Conservation (phyloP, 495 filamentous ascomycete genomes). For the Monascus purpureus region DNA sequence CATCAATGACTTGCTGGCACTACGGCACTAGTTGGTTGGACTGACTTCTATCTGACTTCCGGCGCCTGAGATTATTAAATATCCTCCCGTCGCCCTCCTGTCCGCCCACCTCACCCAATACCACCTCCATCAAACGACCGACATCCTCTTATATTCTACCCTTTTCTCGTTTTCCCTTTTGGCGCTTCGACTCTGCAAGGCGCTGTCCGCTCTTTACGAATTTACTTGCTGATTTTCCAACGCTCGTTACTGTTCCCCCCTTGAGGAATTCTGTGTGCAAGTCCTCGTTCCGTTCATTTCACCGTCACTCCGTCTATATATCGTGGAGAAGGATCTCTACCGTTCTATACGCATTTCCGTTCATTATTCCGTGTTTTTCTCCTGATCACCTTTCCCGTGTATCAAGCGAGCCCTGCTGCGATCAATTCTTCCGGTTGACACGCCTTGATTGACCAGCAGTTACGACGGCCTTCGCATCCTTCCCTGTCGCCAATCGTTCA, state of each 20-base stretch:
- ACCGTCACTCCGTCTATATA: too few relatives aligned
- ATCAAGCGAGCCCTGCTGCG: background rate
- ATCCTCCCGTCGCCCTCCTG: too few relatives aligned
- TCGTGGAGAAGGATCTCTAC: slow-evolving; percentile 2
- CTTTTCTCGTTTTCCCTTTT: slow-evolving; percentile 11
- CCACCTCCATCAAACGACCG: background rate
- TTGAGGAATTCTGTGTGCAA: too few relatives aligned
- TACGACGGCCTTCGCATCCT: too few relatives aligned
- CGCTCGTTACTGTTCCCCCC: slow-evolving; percentile 5
- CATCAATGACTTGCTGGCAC: slow-evolving; percentile 18
- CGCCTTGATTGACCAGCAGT: too few relatives aligned
- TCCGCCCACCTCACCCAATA: slow-evolving; percentile 3
- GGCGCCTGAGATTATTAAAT: too few relatives aligned
- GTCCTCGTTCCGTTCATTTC: too few relatives aligned
- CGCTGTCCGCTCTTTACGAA: slow-evolving; percentile 26
- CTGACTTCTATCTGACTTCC: too few relatives aligned
- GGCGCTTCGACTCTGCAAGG: slow-evolving; percentile 12
- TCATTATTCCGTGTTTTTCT: background rate
- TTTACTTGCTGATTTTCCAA: background rate
- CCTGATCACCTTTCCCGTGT: background rate
- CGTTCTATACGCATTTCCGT: background rate
- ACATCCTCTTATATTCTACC: slow-evolving; percentile 9
- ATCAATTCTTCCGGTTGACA: too few relatives aligned
- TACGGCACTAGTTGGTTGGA: too few relatives aligned
- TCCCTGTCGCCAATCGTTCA: too few relatives aligned